These are phyloP conservation scores for Gracilaria domingensis DNA, from an alignment of 23 red algal species.

Conservation along the genomic window DNA sequence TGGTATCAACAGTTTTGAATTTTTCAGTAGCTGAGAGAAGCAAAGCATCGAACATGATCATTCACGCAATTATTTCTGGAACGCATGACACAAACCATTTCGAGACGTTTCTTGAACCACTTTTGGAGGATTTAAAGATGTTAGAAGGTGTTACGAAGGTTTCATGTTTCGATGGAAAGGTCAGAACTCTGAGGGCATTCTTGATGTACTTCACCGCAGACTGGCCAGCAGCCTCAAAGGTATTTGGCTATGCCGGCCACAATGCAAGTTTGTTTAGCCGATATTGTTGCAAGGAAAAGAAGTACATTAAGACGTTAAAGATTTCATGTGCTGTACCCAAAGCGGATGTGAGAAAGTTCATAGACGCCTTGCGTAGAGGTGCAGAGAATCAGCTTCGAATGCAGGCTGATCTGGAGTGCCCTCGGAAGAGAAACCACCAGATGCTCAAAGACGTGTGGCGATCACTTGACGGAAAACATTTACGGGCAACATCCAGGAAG, in stretches of 20 bases:
- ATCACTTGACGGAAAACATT: no score
- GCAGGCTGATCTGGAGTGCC: no score
- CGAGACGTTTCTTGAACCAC: not conserved
- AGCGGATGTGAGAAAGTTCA: not conserved
- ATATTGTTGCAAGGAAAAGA: not conserved
- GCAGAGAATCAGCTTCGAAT: no score
- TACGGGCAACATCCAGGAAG: no score
- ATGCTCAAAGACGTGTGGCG: no score
- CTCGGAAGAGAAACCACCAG: no score
- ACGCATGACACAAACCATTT: not conserved
- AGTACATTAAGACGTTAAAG: not conserved
- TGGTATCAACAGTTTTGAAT: not conserved
- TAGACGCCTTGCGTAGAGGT: not conserved
- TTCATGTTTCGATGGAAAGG: not conserved
- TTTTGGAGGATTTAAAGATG: not conserved
- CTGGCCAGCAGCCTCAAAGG: constrained; percentile 28
- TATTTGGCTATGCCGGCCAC: constrained; percentile 7
- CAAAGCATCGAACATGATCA: not conserved
- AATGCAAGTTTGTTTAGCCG: not conserved
- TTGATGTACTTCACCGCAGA: not conserved
- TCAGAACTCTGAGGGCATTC: not conserved
- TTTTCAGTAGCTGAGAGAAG: no score
- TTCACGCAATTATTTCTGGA: not conserved
- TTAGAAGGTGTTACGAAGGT: not conserved
- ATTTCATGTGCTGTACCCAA: not conserved